Evolutionary conservation across 306 rosid genomes (phyloP).

Genomic region (Delonix regia): DNA sequence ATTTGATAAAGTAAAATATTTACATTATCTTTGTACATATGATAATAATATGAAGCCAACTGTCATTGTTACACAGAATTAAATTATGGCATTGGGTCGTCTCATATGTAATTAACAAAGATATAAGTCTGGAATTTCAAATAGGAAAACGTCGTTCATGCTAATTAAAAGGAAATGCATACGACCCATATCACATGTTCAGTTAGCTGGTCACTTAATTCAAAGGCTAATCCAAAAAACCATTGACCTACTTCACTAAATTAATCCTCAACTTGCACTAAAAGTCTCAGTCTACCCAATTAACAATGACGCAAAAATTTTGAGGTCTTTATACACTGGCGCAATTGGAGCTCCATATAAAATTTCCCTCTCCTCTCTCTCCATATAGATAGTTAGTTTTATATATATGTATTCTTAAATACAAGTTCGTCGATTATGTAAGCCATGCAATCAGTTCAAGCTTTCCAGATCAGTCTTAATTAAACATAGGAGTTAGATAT

Average conservation of each 20-base stretch:
- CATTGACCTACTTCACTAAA: constrained; percentile 38
- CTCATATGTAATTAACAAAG: constrained; percentile 13
- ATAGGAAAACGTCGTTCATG: not conserved
- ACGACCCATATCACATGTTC: constrained; percentile 11
- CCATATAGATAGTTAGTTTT: not conserved
- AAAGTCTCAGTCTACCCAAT: constrained; percentile 25
- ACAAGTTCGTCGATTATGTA: constrained; percentile 6
- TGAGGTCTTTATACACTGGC: constrained; percentile 15
- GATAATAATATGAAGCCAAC: not conserved
- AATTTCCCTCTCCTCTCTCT: not conserved
- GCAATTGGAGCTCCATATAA: constrained; percentile 32
- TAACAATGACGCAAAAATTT: not conserved
- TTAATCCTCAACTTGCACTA: constrained; percentile 28
- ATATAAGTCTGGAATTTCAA: not conserved
- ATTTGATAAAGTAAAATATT: too few species aligned
- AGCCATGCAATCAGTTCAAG: constrained; percentile 28
- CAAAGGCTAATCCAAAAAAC: constrained; percentile 33
- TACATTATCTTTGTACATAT: too few species aligned
- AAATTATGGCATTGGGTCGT: not conserved
- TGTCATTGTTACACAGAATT: not conserved
- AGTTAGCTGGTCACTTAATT: constrained; percentile 14
- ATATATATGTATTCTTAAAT: not conserved
- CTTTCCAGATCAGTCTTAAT: not conserved
- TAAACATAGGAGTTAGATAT: not conserved
- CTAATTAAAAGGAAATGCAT: not conserved